These are phyloP conservation scores for Penicillium hordei DNA, from an alignment of 2,329 filamentous ascomycete species.

Conservation along the genomic window DNA sequence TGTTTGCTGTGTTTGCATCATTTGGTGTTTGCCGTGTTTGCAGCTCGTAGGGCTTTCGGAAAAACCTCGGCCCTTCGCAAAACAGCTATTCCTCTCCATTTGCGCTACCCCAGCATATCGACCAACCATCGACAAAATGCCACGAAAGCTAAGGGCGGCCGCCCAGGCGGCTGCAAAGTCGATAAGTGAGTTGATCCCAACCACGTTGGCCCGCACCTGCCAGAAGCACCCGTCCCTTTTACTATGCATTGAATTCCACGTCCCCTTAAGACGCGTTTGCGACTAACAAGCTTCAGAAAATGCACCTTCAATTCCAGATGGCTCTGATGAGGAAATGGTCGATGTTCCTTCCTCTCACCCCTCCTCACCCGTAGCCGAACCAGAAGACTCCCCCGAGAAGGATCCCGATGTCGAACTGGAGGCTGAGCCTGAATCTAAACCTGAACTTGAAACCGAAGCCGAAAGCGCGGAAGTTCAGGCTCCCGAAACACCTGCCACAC, in stretches of 20 bases:
- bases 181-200: constrained; percentile 38
- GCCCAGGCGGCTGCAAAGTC: constrained; percentile 50
- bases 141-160: constrained; percentile 47
- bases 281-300: constrained; percentile 38
- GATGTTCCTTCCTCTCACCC: constrained; percentile 26
- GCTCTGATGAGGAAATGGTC: constrained; percentile 45
- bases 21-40: not conserved
- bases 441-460: constrained; percentile 40
- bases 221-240: not conserved
- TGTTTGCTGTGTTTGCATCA: not conserved
- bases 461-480: constrained; percentile 30
- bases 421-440: constrained; percentile 24
- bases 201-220: not conserved
- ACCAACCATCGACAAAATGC: constrained; percentile 35
- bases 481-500: constrained; percentile 13
- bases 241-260: not conserved
- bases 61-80: constrained; percentile 16
- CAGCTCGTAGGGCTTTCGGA: not conserved
- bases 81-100: constrained; percentile 16
- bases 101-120: constrained; percentile 7
- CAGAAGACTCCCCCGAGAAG: constrained; percentile 22
- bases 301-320: constrained; percentile 42
- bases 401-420: constrained; percentile 23
- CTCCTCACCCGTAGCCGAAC: constrained; percentile 25
- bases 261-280: constrained; percentile 15